These are phyloP conservation scores for Neonectria sp. DNA, from an alignment of 2,329 filamentous ascomycete species.

Conservation along the genomic window DNA sequence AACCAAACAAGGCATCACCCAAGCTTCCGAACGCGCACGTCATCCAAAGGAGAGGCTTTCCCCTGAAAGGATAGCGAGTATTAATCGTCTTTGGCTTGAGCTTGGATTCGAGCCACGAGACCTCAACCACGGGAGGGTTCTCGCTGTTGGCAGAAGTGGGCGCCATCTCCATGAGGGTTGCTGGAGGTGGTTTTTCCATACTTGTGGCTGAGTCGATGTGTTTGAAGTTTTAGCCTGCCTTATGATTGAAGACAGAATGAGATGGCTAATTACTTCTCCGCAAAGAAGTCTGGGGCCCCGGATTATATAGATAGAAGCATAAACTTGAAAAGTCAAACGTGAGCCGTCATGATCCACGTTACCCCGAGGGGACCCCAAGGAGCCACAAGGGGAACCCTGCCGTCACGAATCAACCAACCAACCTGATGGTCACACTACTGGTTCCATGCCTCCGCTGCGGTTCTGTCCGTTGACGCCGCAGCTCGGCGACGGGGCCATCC, in stretches of 20 bases:
- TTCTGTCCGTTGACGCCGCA: background rate
- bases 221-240: background rate
- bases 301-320: background rate
- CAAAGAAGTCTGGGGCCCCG: background rate
- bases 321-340: background rate
- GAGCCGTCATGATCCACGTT: background rate
- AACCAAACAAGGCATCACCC: conserved; percentile 35
- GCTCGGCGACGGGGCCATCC: background rate
- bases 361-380: background rate
- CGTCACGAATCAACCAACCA: background rate
- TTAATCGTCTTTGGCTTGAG: conserved; percentile 25
- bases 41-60: conserved; percentile 32
- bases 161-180: conserved; percentile 8
- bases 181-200: conserved; percentile 10
- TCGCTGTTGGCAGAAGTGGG: background rate
- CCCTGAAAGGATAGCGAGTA: conserved; percentile 29
- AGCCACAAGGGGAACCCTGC: background rate
- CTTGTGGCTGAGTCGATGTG: background rate
- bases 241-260: background rate
- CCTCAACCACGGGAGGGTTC: conserved; percentile 4
- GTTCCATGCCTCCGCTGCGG: background rate
- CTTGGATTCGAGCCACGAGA: conserved; percentile 26
- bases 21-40: conserved; percentile 35
- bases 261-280: background rate
- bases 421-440: too few relatives aligned